Evolutionary conservation across 2,329 filamentous ascomycete species (phyloP), one percentile per base, ranked within the genome.

Genomic region (Coniella vitis): DNA sequence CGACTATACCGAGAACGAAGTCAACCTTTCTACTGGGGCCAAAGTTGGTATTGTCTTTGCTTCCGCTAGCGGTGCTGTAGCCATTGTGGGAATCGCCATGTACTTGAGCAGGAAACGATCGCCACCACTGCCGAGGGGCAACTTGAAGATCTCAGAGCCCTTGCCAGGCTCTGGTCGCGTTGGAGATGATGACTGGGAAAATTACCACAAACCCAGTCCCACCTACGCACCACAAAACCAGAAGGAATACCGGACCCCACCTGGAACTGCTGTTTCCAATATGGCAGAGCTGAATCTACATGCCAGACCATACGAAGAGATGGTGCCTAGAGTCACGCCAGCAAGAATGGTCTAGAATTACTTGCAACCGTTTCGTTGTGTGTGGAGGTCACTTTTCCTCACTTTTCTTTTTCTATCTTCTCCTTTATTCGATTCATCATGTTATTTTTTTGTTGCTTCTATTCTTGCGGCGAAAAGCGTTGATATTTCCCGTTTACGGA

Each of bases 221-320:
- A 62, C 64, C 38, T 60, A 59, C 17, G 63, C 66, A 49, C 68
- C 71, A 47, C 16, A 16, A 34, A 32, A 32, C 7, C 16, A 22
- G 8, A 21, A 17, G 12, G 7, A 36, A 16, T 7, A 7, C 16
- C 62, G 66, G 38, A 64, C 64, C 9, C 47, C 51, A 40, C 51
- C 41, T 14, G 22, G 39, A 14, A 45, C 38, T 14, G 43, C 51
- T 22, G 52, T 49, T 17, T 54, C 49, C 7, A 42, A 44, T 10
- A 61, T 65, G 40, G 59, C 63, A 14, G 73, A 75, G 40, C 65
- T 79, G 38, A 75, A 80, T 55, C 65, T 72, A 58, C 71, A 72
- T 52, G 70, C 74, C 3, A 69, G 73, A 51, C 69, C 75, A 37
- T 81, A 81, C 54, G 77, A 81, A 60, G 77, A 81, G 54, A 76